Conservation (phyloP, 1,139 yeast genomes). For the Blastobotrys proliferans region DNA sequence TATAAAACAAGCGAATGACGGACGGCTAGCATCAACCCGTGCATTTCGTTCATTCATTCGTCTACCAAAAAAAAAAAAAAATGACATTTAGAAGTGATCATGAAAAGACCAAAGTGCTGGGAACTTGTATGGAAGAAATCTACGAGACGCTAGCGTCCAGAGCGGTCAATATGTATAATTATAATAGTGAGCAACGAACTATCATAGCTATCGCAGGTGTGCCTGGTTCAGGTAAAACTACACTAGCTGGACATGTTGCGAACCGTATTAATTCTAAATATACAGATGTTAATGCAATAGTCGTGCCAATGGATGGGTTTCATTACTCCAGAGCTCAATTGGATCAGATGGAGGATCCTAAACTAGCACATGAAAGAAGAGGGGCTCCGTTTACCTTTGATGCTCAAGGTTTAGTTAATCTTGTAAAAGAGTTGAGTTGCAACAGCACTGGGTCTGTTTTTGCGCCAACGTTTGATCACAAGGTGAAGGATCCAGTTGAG, state of each 20-base stretch:
- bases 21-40: too few relatives aligned
- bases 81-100: neutral
- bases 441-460: slow-evolving; percentile 50
- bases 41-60: too few relatives aligned
- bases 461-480: slow-evolving; percentile 80
- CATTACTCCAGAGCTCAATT: slow-evolving; percentile 63
- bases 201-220: slow-evolving; percentile 63
- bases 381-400: slow-evolving; percentile 90
- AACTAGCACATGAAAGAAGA: slow-evolving; percentile 56
- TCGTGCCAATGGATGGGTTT: slow-evolving; percentile 83
- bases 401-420: slow-evolving; percentile 44
- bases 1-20: neutral
- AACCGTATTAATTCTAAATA: slow-evolving; percentile 35
- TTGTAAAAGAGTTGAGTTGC: slow-evolving; percentile 29
- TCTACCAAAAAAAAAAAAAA: neutral
- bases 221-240: slow-evolving; percentile 84
- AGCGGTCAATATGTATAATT: slow-evolving; percentile 3
- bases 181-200: slow-evolving; percentile 39
- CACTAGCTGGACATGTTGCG: slow-evolving; percentile 49
- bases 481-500: slow-evolving; percentile 54
- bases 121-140: slow-evolving; percentile 5
- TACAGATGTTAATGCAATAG: slow-evolving; percentile 20
- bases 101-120: slow-evolving; percentile 1
- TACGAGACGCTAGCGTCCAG: slow-evolving; percentile 9
- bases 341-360: slow-evolving; percentile 48